Evolutionary conservation across 768 basidiomycete genomes (phyloP).

Genomic region (Hortiboletus campestris): DNA sequence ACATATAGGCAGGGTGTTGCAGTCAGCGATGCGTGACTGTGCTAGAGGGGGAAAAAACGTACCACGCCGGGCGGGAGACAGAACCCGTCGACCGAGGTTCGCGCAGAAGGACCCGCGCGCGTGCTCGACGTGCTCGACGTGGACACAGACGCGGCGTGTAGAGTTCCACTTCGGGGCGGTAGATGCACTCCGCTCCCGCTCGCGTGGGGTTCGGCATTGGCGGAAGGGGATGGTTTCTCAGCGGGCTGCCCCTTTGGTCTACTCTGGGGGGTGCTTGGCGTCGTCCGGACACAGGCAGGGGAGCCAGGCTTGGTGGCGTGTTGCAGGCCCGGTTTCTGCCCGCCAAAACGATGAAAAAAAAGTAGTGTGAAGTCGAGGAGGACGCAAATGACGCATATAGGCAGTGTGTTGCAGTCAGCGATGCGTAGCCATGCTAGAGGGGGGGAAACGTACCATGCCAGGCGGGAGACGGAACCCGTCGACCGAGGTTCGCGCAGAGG

Average conservation of each 20-base stretch:
- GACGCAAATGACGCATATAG: slow-evolving; percentile 1
- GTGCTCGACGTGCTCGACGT: slow-evolving; percentile 5
- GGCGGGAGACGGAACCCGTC: slow-evolving; percentile 52
- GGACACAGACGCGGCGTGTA: not conserved
- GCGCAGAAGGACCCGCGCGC: not conserved
- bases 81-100: slow-evolving; percentile 47
- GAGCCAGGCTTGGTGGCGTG: slow-evolving; percentile 2
- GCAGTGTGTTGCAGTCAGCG: not conserved
- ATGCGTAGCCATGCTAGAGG: not conserved
- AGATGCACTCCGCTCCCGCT: not conserved
- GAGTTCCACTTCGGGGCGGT: not conserved
- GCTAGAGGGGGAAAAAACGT: slow-evolving; percentile 11
- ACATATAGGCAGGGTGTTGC: slow-evolving; percentile 4
- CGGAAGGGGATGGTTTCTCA: not conserved
- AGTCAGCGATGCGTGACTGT: not conserved
- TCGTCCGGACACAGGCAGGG: slow-evolving; percentile 8
- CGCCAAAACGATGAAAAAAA: not conserved
- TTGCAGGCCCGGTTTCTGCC: slow-evolving; percentile 13
- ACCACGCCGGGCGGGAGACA: slow-evolving; percentile 49
- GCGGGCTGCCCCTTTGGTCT: not conserved
- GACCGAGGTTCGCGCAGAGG: slow-evolving; percentile 28
- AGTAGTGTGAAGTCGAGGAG: not conserved
- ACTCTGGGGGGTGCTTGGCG: no score
- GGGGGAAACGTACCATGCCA: slow-evolving; percentile 38
- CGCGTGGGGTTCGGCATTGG: not conserved